Base-by-base conservation (phyloP, 2,329 filamentous ascomycete species). In the Aureobasidium sp. region DNA sequence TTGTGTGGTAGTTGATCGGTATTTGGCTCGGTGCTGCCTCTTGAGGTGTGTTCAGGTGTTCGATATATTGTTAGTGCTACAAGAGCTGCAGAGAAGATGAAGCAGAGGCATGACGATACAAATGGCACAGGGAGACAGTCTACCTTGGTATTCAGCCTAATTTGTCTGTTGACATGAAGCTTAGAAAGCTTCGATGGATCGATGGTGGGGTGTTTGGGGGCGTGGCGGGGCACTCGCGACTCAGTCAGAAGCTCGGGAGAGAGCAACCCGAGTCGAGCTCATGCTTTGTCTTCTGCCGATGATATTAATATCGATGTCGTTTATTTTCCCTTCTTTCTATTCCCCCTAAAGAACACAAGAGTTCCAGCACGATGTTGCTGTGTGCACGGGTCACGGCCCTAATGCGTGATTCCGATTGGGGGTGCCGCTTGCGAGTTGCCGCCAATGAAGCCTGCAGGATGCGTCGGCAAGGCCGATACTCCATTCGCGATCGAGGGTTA, bases 101-200 rank as follows among this genome's bases (percentile, higher is more conserved):
- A 31, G 15, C 14, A 48, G 22, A 39, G 11, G 17, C 41, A 47
- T 47, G 55, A 45, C 17, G 37, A 37, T 52, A 52, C 48, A 34
- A 0, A 29, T 25, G 20, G 17, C 14, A 44, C 22, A 59, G 55
- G 29, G 22, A 39, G 29, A 59, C 17, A 37, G 55, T 59, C 44
- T 3, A 37, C 55, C 55, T 48, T 31, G 37, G 20, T 29, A 59
- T 59, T 59, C 55, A 59, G 55, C 55, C 55, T 47, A 59, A 59
- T 59, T 47, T 59, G 36, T 39, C 27, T 36, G n/a, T 44, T 36
- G n/a, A 36, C 5, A 12, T 45, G n/a, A 57, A 45, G 15, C 29
- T 57, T 34, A 20, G 53, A 41, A 57, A 57, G 53, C 53, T 45
- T 22, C 41, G 17, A 44, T 27, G 12, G 39, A 7, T 37, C 8